Percentiles rank a stretch among this genome's conserved stretches.
These are phyloP conservation scores for Mallotus japonicus DNA, from an alignment of 441 rosid species.

Conservation along the genomic window DNA sequence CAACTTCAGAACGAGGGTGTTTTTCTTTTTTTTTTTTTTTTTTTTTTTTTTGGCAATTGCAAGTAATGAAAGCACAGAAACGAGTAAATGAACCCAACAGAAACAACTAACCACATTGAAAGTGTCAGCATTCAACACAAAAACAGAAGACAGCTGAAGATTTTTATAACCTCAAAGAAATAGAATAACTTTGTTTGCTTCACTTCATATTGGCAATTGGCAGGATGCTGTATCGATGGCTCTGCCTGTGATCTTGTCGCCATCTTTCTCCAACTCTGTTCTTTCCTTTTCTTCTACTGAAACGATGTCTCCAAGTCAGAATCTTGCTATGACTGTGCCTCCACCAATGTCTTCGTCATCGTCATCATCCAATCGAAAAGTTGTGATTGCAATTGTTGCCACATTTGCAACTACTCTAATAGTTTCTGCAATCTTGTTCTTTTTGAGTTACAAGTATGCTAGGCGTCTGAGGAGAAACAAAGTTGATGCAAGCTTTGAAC, in stretches of 20 bases:
- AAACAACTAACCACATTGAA: conserved; percentile 35
- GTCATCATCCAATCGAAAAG: conserved; percentile 21
- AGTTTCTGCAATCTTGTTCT: conserved; percentile 34
- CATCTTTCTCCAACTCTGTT: conserved; percentile 10
- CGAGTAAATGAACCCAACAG: conserved; percentile 18
- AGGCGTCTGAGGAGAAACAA: conserved; percentile 14
- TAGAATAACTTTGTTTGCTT: neutral
- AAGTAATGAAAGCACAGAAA: neutral
- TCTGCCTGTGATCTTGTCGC: neutral
- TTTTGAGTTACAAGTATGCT: conserved; percentile 23
- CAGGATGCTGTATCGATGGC: conserved; percentile 15
- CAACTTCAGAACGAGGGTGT: neutral
- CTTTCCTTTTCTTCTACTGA: conserved; percentile 17
- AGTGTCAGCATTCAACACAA: conserved; percentile 24
- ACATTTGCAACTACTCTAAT: conserved; percentile 37
- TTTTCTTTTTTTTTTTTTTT: neutral
- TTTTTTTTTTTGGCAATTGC: conserved; percentile 1
- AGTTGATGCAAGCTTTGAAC: conserved; percentile 26
- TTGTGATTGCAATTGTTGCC: conserved; percentile 34
- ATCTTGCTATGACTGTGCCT: conserved; percentile 19
- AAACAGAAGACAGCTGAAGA: neutral
- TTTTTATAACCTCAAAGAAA: neutral
- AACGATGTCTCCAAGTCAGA: neutral
- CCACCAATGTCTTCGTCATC: neutral
- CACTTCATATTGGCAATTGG: neutral